Evolutionary conservation across 257 asterid species (phyloP).

Genomic region (Solanum pennellii): DNA sequence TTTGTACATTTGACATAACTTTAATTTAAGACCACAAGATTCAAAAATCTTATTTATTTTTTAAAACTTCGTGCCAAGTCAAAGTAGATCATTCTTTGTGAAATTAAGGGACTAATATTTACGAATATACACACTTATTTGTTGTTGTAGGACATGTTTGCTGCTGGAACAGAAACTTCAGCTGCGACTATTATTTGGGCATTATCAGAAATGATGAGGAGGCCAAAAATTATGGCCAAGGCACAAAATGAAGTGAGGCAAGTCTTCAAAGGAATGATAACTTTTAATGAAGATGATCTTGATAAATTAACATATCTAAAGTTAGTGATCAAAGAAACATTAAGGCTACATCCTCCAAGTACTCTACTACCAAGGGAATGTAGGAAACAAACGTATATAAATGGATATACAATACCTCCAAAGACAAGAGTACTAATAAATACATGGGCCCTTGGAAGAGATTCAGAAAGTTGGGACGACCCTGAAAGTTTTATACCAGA

Average conservation of each 20-base stretch:
- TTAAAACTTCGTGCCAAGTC: too few species aligned
- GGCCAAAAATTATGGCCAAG: not conserved
- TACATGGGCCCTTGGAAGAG: constrained; percentile 1
- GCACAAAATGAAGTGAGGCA: not conserved
- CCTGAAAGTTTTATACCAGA: not conserved
- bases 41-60: too few species aligned
- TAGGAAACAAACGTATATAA: not conserved
- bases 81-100: too few species aligned
- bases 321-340: not conserved
- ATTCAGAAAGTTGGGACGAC: not conserved
- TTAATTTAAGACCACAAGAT: too few species aligned
- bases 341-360: constrained; percentile 3
- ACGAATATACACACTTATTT: not conserved
- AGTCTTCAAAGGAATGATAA: not conserved
- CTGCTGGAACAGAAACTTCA: constrained; percentile 12
- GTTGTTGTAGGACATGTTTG: not conserved
- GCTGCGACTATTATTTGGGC: not conserved
- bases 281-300: not conserved
- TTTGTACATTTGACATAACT: too few species aligned
- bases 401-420: constrained; percentile 1
- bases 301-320: not conserved
- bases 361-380: constrained; percentile 1
- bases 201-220: not conserved
- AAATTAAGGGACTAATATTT: not conserved
- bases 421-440: constrained; percentile 3